A percentile compares a stretch with the other conserved stretches of the same genome.
phyloP scores from a whole-genome alignment of 352 stramenopile genomes.

The Pythium aristosporum region DNA sequence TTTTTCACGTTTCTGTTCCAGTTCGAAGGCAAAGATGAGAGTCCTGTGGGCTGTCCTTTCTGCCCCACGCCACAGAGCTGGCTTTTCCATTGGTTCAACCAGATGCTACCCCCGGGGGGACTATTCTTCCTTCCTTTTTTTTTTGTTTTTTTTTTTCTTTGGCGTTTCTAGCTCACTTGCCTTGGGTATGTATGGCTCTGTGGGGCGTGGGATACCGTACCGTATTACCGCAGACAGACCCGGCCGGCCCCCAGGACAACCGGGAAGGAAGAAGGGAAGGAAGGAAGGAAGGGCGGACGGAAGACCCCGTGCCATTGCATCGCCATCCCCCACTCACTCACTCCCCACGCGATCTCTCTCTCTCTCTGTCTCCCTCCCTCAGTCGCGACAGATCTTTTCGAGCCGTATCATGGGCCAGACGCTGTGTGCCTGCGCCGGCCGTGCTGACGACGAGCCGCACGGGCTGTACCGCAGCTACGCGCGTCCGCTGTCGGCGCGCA shows the following conservation, averaged over 20 bases:
- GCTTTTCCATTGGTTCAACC: background rate
- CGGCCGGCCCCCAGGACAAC: background rate
- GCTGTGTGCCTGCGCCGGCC: constrained; percentile 24
- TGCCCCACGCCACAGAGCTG: background rate
- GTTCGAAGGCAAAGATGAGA: background rate
- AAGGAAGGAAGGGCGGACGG: background rate
- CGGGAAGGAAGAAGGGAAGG: constrained; percentile 6
- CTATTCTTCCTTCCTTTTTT: constrained; percentile 5
- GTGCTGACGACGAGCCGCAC: constrained; percentile 20
- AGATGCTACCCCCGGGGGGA: constrained; percentile 6
- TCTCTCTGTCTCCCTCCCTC: background rate
- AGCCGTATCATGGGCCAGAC: constrained; percentile 18
- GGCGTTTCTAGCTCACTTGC: constrained; percentile 5
- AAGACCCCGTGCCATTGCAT: too few relatives aligned
- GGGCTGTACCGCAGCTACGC: constrained; percentile 15
- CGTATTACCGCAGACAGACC: background rate
- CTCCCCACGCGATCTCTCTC: background rate
- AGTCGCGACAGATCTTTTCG: too few relatives aligned
- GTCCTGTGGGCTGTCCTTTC: background rate
- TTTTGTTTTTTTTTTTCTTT: constrained; percentile 12
- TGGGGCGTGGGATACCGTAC: background rate
- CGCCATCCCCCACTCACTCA: too few relatives aligned
- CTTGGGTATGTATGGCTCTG: background rate
- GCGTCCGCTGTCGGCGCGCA: background rate
- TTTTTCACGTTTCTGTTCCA: constrained; percentile 17